Evolutionary conservation across 768 basidiomycete species (phyloP).

Genomic region (Paxillus rubicundulus): DNA sequence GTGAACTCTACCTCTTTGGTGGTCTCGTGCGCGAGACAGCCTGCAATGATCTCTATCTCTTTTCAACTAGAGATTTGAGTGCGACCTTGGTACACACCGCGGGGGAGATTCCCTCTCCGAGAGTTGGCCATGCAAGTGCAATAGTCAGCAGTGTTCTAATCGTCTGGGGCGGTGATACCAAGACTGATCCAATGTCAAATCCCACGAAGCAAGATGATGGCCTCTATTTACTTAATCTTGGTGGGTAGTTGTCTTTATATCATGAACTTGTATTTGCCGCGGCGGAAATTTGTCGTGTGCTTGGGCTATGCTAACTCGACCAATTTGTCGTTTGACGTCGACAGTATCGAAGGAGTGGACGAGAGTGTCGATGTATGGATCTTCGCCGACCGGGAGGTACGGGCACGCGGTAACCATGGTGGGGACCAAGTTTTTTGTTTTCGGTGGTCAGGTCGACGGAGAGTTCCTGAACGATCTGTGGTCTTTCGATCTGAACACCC

Average conservation of each 20-base stretch:
- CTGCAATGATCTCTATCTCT: slow-evolving; percentile 91
- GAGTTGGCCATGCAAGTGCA: slow-evolving; percentile 97
- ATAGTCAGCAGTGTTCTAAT: slow-evolving; percentile 94
- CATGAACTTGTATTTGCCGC: neutral
- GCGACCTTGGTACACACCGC: slow-evolving; percentile 82
- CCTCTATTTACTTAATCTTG: slow-evolving; percentile 89
- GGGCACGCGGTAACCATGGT: slow-evolving; percentile 95
- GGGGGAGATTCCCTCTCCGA: slow-evolving; percentile 82
- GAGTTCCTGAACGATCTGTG: slow-evolving; percentile 94
- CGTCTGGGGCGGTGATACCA: slow-evolving; percentile 98
- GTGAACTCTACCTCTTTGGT: slow-evolving; percentile 95
- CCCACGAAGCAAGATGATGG: slow-evolving; percentile 81
- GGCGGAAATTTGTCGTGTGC: neutral
- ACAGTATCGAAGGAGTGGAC: slow-evolving; percentile 96
- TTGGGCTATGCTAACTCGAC: slow-evolving; percentile 5
- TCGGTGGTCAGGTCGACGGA: slow-evolving; percentile 95
- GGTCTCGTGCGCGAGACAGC: slow-evolving; percentile 91
- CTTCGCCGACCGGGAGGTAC: slow-evolving; percentile 84
- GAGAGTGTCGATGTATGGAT: slow-evolving; percentile 70
- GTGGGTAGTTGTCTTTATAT: slow-evolving; percentile 46
- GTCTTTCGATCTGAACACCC: slow-evolving; percentile 92
- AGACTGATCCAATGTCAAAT: slow-evolving; percentile 62
- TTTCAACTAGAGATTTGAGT: slow-evolving; percentile 75
- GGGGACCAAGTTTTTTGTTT: slow-evolving; percentile 89
- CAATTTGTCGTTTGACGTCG: neutral